Conservation (phyloP, 352 stramenopile species). For the Peronospora destructor region DNA sequence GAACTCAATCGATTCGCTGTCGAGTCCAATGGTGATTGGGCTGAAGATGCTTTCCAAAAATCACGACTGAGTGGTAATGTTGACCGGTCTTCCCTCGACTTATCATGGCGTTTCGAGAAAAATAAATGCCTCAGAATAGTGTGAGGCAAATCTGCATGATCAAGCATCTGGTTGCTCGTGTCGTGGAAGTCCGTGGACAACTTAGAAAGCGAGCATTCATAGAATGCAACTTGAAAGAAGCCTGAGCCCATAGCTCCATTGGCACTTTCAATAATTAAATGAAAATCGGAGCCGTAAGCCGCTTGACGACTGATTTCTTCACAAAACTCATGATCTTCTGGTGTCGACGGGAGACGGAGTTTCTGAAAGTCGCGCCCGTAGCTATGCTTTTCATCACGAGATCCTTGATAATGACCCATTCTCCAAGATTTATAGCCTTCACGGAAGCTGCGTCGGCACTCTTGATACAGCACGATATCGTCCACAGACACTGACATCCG, state of each 20-base stretch:
- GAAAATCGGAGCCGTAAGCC: constrained; percentile 60
- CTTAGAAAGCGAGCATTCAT: constrained; percentile 72
- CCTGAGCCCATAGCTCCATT: constrained; percentile 47
- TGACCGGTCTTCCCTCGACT: constrained; percentile 18
- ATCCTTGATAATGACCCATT: constrained; percentile 72
- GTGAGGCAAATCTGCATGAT: constrained; percentile 34
- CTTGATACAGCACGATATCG: constrained; percentile 81
- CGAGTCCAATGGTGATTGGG: constrained; percentile 16
- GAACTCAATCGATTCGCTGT: constrained; percentile 10
- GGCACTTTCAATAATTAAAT: constrained; percentile 66
- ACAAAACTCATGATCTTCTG: constrained; percentile 74
- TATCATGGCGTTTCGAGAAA: constrained; percentile 25
- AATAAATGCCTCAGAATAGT: constrained; percentile 53
- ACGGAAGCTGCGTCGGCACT: constrained; percentile 66
- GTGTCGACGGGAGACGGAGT: constrained; percentile 44
- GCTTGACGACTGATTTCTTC: constrained; percentile 53
- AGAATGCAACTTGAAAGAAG: constrained; percentile 85
- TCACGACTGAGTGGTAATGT: constrained; percentile 21
- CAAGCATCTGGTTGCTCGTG: constrained; percentile 19
- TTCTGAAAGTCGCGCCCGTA: constrained; percentile 38
- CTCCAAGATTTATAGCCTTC: constrained; percentile 83
- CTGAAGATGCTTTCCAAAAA: constrained; percentile 17
- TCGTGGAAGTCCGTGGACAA: constrained; percentile 40
- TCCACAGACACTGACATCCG: constrained; percentile 73
- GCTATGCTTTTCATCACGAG: constrained; percentile 65